Evolutionary conservation across 148 eudicot genomes (phyloP).

Genomic region (Heliosperma pusillum): DNA sequence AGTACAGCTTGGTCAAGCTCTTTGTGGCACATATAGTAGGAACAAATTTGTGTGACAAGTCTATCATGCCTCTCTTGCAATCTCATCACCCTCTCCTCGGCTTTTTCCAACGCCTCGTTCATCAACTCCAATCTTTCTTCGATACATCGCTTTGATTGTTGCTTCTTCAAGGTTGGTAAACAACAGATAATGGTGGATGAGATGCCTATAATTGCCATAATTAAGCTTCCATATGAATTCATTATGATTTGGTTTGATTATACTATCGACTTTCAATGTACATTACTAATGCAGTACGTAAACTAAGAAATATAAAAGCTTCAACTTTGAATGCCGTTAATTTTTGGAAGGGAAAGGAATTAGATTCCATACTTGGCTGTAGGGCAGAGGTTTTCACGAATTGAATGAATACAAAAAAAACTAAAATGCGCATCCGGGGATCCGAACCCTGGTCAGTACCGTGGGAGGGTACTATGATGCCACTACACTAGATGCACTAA

Average conservation of each 20-base stretch:
- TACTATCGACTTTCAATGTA: no score
- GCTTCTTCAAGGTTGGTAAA: no score
- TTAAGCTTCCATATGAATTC: constrained; percentile 8
- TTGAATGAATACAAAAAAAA: not conserved
- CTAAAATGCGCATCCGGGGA: constrained; percentile 49
- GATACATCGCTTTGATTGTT: no score
- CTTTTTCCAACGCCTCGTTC: no score
- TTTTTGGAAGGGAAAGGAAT: constrained; percentile 6
- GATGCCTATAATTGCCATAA: constrained; percentile 24
- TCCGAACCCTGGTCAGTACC: no score
- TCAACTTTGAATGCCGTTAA: not conserved
- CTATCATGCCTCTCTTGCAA: no score
- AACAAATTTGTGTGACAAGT: no score
- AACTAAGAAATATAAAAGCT: no score
- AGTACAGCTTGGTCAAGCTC: constrained; percentile 42
- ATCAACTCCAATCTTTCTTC: no score
- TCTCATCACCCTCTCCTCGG: no score
- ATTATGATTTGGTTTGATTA: constrained; percentile 9
- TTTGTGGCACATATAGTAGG: constrained; percentile 39
- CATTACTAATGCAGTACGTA: no score
- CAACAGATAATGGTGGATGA: no score
- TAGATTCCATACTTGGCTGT: constrained; percentile 24
- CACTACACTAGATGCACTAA: constrained; percentile 57
- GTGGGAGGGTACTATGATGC: constrained; percentile 64
- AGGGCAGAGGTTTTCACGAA: not conserved